Evolutionary conservation across 441 rosid genomes (phyloP), one percentile per base, ranked within the genome.

Genomic region (Brassica hybrid): DNA sequence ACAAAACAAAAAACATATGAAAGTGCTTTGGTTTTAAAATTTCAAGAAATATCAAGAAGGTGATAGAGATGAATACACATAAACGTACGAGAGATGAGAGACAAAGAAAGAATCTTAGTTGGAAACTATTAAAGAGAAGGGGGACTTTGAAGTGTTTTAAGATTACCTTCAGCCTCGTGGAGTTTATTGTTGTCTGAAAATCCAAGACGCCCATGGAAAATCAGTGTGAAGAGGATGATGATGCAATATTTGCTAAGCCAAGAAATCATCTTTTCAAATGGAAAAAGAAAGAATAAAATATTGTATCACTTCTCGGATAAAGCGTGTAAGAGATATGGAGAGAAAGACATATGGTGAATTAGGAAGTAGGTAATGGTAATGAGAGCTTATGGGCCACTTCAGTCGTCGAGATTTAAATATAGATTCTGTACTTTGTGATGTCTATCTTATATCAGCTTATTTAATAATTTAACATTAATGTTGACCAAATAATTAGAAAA

Each of bases 81-180:
- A 57, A 10, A 57, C 36, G 19, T 30, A n/a, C 10, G 2, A 62
- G 3, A 11, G 36, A 48, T 7, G 6, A 16, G 1, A 59, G 23
- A 27, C 4, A 17, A 17, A 16, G 7, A 1, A 4, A 3, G 2
- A 10, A 56, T 52, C 12, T 23, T 6, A n/a, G 11, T 12, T 57
- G 59, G 67, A 67, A 70, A 32, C 17, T 2, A 61, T 7, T 32
- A 1, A 14, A 41, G 58, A 43, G 34, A 5, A 12, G 17, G 9
- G 5, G 1, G 4, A 10, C 1, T 62, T 17, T 30, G 17, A 38
- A 48, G 65, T 50, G 52, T 50, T 14, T 4, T 8, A 52, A 2
- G 64, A 16, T 12, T 88, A 88, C 94, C 92, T 86, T 90, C 94
- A 7, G 41, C 54, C 19, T 68, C 27, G 11, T 84, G 84, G 71